Conservation (phyloP, 129 eudicot species). For the Saposhnikovia divaricata region DNA sequence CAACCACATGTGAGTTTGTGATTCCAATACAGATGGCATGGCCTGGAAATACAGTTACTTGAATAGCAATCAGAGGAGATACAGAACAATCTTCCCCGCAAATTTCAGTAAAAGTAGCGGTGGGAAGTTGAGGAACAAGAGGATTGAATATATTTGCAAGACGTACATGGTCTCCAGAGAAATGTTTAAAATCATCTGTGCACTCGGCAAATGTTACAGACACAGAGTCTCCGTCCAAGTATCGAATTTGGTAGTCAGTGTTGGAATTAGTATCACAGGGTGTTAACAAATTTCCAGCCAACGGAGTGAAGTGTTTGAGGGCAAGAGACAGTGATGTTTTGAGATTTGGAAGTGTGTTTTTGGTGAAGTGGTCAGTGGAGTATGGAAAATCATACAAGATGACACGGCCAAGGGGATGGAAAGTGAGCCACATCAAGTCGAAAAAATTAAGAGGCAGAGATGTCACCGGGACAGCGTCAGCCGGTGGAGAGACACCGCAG, state of each 20-base stretch:
- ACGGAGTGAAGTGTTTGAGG: constrained; percentile 7
- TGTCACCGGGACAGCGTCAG: not conserved
- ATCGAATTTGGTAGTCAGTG: constrained; percentile 24
- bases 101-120: not conserved
- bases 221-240: constrained; percentile 32
- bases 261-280: not conserved
- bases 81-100: constrained; percentile 4
- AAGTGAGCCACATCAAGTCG: not conserved
- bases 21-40: not conserved
- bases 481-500: not conserved
- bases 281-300: constrained; percentile 1
- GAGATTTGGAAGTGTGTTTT: not conserved
- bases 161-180: constrained; percentile 29
- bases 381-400: not conserved
- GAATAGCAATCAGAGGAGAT: constrained; percentile 28
- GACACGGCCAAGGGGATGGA: not conserved
- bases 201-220: constrained; percentile 26
- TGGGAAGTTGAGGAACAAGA: constrained; percentile 23
- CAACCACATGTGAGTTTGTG: constrained; percentile 17
- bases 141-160: constrained; percentile 28
- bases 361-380: not conserved
- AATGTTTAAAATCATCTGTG: constrained; percentile 21
- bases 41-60: constrained; percentile 5
- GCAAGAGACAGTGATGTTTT: not conserved
- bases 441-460: not conserved